Evolutionary conservation across 2,329 filamentous ascomycete genomes (phyloP), one percentile per base, ranked within the genome.

Genomic region (Nemania sp.): DNA sequence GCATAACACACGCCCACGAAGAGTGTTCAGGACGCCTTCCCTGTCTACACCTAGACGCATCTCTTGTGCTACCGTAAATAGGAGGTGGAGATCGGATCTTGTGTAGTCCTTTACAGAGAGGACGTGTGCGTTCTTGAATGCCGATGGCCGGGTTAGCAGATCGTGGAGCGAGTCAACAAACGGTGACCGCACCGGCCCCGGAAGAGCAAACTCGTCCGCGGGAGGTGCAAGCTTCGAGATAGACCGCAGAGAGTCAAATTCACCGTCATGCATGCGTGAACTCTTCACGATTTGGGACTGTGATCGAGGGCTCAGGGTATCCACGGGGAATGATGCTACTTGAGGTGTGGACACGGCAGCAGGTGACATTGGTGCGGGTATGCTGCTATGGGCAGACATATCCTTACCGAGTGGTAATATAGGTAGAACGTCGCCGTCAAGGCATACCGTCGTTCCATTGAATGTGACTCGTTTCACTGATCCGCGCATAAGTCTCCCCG

Each of bases 21-120:
- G 86, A 58, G 96, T 83, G 71, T 95, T 89, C 52, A 99, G 83
- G 32, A 95, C 90, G 61, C 95, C 95, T 71, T 96, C 90, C 51
- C 93, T 89, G 79, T 98, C 91, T 32, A 97, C 95, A 55, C 92
- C 93, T 17, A 97, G 85, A 32, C 94, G 90, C 93, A 99, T 98
- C 79, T 99, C 95, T 76, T 97, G 92, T 1, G 95, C 95, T 51
- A 99, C 90, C 7, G 94, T 96, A 82, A 99, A 98, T 50, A 99
- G 86, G 63, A 96, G 79, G 76, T 98, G 95, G 51, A 99, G 83
- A 71, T 99, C 94, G 17, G 90, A 84, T 48, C 93, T 89, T 50
- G 82, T 88, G 80, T 97, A 97, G 74, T 97, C 90, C 73, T 90
- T 90, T 67, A 99, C 95, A 0, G 94, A 97, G 49, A 97, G 81